Evolutionary conservation across 192 early-diverging fungal species (phyloP).

Genomic region (Phycomyces nitens): DNA sequence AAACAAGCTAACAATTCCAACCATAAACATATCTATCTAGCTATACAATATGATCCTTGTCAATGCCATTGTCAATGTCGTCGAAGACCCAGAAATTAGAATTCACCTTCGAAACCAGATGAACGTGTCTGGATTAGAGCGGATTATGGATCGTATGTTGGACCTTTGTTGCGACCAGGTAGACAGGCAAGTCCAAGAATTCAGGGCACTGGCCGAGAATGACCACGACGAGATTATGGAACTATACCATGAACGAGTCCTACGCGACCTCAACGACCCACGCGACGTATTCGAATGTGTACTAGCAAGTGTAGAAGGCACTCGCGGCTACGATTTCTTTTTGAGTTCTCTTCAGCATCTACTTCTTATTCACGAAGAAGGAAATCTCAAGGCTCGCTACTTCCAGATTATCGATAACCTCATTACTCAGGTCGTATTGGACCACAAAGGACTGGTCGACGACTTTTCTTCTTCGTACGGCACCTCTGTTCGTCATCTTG

Average conservation of each 20-base stretch:
- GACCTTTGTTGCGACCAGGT: constrained; percentile 48
- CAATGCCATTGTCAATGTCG: constrained; percentile 70
- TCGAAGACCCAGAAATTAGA: constrained; percentile 72
- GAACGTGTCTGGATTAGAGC: constrained; percentile 62
- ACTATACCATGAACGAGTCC: constrained; percentile 62
- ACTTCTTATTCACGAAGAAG: constrained; percentile 68
- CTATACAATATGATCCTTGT: constrained; percentile 74
- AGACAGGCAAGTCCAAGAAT: constrained; percentile 30
- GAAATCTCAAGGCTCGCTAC: constrained; percentile 59
- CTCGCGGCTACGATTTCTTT: constrained; percentile 69
- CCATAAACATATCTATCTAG: constrained; percentile 23
- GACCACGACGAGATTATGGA: constrained; percentile 63
- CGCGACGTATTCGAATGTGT: constrained; percentile 74
- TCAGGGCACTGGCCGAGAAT: constrained; percentile 25
- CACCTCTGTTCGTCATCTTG: constrained; percentile 65
- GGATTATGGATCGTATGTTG: constrained; percentile 58
- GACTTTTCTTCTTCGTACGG: constrained; percentile 42
- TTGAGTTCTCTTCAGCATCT: constrained; percentile 72
- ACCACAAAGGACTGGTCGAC: constrained; percentile 57
- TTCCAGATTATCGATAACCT: constrained; percentile 77
- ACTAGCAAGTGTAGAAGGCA: constrained; percentile 66
- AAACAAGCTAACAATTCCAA: not conserved
- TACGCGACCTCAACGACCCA: constrained; percentile 72
- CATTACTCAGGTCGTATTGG: constrained; percentile 76
- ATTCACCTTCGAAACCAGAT: constrained; percentile 72